phyloP scores from a whole-genome alignment of 2,329 filamentous ascomycete genomes.

The Epicoccum sorghinum region DNA sequence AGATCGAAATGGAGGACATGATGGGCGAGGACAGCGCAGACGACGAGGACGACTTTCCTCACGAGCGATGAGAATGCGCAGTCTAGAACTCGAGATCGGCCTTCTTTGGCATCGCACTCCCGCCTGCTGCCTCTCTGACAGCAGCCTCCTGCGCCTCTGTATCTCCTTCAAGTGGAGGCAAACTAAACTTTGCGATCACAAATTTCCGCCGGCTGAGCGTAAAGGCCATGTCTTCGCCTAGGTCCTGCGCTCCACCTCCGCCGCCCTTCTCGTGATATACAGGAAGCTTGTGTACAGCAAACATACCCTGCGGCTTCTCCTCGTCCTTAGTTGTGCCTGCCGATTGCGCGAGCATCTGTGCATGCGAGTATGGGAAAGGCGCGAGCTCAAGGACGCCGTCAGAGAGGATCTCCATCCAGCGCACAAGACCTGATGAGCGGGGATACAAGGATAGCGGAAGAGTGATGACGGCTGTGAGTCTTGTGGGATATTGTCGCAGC shows the following conservation, averaged over 20 bases:
- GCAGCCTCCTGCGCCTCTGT: constrained; percentile 62
- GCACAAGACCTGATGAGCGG: constrained; percentile 73
- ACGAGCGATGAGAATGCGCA: background rate
- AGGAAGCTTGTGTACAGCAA: constrained; percentile 82
- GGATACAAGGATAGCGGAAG: constrained; percentile 82
- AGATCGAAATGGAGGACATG: constrained; percentile 69
- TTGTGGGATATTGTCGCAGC: constrained; percentile 68
- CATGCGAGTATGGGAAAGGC: constrained; percentile 67
- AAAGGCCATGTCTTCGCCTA: constrained; percentile 88
- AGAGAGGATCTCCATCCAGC: constrained; percentile 83
- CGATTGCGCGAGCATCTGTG: constrained; percentile 55
- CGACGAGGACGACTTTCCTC: constrained; percentile 13
- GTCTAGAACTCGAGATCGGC: constrained; percentile 70
- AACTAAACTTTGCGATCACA: constrained; percentile 83
- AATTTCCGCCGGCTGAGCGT: constrained; percentile 83
- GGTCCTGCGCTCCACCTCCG: constrained; percentile 66
- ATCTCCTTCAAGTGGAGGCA: constrained; percentile 85
- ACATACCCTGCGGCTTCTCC: constrained; percentile 83
- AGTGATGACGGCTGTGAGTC: constrained; percentile 74
- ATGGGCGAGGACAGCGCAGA: constrained; percentile 52
- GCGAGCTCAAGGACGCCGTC: constrained; percentile 89
- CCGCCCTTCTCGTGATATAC: constrained; percentile 88
- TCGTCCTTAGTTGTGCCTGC: constrained; percentile 64
- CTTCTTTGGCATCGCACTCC: constrained; percentile 59
- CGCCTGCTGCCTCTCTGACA: constrained; percentile 40